Conservation (phyloP, 139 green algal genomes). For the Ettlia oleoabundans region DNA sequence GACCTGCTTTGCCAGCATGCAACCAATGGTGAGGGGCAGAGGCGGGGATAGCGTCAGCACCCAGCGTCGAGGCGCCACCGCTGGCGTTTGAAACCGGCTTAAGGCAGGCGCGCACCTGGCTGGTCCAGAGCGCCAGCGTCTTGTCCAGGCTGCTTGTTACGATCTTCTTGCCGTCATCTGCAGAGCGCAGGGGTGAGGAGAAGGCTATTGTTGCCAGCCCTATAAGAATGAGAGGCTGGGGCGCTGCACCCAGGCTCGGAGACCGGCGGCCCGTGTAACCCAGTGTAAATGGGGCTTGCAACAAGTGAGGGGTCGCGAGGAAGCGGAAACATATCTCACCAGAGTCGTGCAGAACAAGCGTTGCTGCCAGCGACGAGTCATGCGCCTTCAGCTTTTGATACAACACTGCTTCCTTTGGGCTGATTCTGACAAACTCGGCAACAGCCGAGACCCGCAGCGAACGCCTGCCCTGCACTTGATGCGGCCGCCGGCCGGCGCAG, state of each 20-base stretch:
- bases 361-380: conserved; percentile 37
- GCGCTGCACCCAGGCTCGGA: too few species aligned
- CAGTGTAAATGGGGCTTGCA: too few species aligned
- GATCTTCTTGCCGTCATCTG: conserved; percentile 55
- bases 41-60: too few species aligned
- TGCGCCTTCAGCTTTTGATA: conserved; percentile 60
- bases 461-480: neutral
- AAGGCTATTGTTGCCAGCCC: neutral
- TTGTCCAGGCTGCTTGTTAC: conserved; percentile 70
- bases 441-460: conserved; percentile 1
- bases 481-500: too few species aligned
- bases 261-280: too few species aligned
- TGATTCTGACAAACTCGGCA: conserved; percentile 16
- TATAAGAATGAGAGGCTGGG: too few species aligned
- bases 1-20: too few species aligned
- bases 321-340: conserved; percentile 13
- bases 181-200: neutral
- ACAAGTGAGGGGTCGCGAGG: too few species aligned
- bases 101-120: conserved; percentile 23
- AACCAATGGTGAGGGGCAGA: too few species aligned
- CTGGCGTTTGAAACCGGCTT: too few species aligned
- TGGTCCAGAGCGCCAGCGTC: conserved; percentile 58
- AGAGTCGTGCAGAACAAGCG: conserved; percentile 53
- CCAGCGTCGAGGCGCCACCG: too few species aligned
- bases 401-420: conserved; percentile 48